These are phyloP conservation scores for Ilex aquifolium DNA, from an alignment of 257 asterid species.

Conservation along the genomic window DNA sequence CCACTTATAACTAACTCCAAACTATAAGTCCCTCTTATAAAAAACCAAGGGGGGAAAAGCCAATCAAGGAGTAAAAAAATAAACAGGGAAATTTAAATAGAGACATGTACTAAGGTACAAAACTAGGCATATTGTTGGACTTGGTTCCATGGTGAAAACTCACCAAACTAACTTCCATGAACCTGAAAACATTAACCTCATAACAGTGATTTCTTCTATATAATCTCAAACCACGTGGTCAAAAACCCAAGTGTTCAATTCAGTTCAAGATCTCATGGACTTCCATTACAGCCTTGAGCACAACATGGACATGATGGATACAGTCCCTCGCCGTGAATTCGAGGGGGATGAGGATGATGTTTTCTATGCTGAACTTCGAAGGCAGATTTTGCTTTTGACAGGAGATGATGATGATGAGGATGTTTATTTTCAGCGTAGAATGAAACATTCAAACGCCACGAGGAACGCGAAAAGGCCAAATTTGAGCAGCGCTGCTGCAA, in stretches of 20 bases:
- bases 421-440: neutral
- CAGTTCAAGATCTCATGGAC: constrained; percentile 26
- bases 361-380: constrained; percentile 12
- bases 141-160: constrained; percentile 31
- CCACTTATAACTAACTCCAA: no score
- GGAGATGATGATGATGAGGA: constrained; percentile 6
- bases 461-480: neutral
- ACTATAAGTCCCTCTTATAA: no score
- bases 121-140: constrained; percentile 33
- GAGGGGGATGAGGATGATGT: constrained; percentile 12
- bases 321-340: constrained; percentile 11
- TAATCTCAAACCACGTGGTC: neutral
- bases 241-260: constrained; percentile 2
- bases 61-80: no score
- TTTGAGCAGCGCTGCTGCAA: neutral
- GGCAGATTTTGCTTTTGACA: constrained; percentile 13
- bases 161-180: constrained; percentile 24
- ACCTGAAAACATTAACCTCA: constrained; percentile 24
- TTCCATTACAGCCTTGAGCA: neutral
- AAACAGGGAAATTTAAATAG: neutral
- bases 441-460: neutral
- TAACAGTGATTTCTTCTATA: neutral
- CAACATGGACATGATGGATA: neutral
- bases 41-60: no score
- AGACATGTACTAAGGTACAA: constrained; percentile 24